These are phyloP conservation scores for Myxozyma vanderwaltii DNA, from an alignment of 805 yeast species.

Conservation along the genomic window DNA sequence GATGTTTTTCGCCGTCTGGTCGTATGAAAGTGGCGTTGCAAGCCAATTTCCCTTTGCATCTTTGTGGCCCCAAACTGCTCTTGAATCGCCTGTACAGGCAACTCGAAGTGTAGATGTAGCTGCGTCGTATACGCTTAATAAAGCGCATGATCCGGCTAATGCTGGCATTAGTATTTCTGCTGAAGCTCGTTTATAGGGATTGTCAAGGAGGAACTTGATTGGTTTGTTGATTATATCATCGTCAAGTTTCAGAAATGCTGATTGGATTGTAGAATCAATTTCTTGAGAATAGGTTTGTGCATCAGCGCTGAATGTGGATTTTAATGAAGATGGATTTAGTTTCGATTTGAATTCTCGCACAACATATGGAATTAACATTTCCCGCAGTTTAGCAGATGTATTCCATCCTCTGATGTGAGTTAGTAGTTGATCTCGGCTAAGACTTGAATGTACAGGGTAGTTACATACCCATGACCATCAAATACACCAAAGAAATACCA, in stretches of 20 bases:
- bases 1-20: slow-evolving; percentile 92
- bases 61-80: slow-evolving; percentile 79
- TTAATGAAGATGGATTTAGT: slow-evolving; percentile 45
- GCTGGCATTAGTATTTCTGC: slow-evolving; percentile 87
- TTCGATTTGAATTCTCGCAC: slow-evolving; percentile 69
- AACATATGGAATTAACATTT: slow-evolving; percentile 74
- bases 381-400: slow-evolving; percentile 82
- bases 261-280: slow-evolving; percentile 76
- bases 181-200: slow-evolving; percentile 63
- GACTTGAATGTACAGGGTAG: neutral
- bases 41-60: slow-evolving; percentile 68
- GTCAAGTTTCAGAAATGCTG: slow-evolving; percentile 81
- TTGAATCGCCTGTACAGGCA: slow-evolving; percentile 95
- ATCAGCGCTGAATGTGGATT: slow-evolving; percentile 45
- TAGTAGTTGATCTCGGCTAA: too few species aligned
- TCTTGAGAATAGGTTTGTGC: slow-evolving; percentile 44
- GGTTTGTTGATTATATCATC: slow-evolving; percentile 80
- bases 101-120: slow-evolving; percentile 70
- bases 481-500: slow-evolving; percentile 95
- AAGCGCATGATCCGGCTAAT: slow-evolving; percentile 90
- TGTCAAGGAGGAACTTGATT: slow-evolving; percentile 65
- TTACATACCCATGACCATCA: slow-evolving; percentile 78
- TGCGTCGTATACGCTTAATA: slow-evolving; percentile 84
- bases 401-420: slow-evolving; percentile 69
- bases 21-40: slow-evolving; percentile 80